Percentiles rank a stretch among this genome's conserved stretches.
phyloP scores from a whole-genome alignment of 2,329 filamentous ascomycete genomes.

The Claviceps digitariae region DNA sequence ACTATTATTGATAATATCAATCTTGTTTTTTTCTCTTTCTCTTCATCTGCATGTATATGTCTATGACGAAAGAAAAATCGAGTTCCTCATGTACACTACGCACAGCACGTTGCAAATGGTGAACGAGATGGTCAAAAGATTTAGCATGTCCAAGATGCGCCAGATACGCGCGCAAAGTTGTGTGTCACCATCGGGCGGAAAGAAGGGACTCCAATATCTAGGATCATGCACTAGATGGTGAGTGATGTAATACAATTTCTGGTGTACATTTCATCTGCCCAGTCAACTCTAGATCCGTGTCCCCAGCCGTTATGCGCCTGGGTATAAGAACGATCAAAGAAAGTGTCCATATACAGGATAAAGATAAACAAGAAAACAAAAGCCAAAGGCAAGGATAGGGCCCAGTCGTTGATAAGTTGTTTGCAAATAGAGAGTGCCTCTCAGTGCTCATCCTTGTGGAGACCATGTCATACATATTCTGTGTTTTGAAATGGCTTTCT shows the following conservation, averaged over 20 bases:
- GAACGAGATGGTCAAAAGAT: no score
- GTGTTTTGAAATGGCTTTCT: background rate
- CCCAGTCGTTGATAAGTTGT: background rate
- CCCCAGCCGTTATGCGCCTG: background rate
- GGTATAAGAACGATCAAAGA: background rate
- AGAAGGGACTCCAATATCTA: background rate
- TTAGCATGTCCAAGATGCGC: no score
- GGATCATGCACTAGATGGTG: background rate
- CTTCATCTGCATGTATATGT: background rate
- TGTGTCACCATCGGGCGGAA: no score
- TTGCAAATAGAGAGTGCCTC: background rate
- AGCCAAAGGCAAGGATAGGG: background rate
- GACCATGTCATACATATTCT: background rate
- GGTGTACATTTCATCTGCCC: background rate
- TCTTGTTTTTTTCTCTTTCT: background rate
- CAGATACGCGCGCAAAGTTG: no score
- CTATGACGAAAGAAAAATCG: background rate
- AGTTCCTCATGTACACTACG: background rate
- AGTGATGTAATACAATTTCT: background rate
- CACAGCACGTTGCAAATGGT: background rate
- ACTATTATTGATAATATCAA: conserved; percentile 1
- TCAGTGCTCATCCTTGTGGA: background rate
- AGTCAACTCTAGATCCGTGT: background rate
- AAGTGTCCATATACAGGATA: background rate
- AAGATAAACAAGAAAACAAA: background rate